A percentile compares a stretch with the other conserved stretches of the same genome.
Conservation (phyloP, 176 grass and related monocot species). For the Ensete glaucum region DNA sequence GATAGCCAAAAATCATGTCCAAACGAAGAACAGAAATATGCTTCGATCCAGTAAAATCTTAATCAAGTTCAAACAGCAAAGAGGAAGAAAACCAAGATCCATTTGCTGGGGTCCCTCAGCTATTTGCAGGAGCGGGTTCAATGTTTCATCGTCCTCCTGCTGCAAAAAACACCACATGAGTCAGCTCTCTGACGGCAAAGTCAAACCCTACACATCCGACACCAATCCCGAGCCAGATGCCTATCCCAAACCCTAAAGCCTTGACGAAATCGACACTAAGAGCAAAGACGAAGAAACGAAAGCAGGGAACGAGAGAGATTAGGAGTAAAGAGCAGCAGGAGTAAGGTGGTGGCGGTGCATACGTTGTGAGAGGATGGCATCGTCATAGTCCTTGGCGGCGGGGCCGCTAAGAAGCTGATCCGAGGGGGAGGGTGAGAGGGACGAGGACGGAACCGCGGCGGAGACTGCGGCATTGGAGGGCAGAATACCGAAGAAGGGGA, state of each 20-base stretch:
- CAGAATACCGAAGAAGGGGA: too few species aligned
- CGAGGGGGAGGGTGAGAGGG: not conserved
- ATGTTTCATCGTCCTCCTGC: constrained; percentile 67
- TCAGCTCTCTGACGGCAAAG: not conserved
- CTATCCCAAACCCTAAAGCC: constrained; percentile 2
- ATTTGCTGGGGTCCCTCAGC: constrained; percentile 30
- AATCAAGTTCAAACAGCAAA: too few species aligned
- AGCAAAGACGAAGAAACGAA: not conserved
- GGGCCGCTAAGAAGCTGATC: not conserved
- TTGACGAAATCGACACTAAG: not conserved
- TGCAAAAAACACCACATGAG: constrained; percentile 4
- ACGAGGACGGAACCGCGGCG: not conserved
- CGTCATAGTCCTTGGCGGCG: not conserved
- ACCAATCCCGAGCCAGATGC: not conserved
- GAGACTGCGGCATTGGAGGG: too few species aligned
- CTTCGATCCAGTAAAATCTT: too few species aligned
- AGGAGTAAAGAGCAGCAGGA: too few species aligned
- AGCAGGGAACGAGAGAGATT: not conserved
- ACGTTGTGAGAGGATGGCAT: constrained; percentile 6
- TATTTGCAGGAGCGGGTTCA: constrained; percentile 56
- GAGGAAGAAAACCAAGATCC: too few species aligned
- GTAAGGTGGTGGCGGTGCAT: not conserved
- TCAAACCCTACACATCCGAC: not conserved
- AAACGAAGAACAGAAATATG: too few species aligned
- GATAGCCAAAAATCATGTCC: too few species aligned